These are phyloP conservation scores for Pichia exigua DNA, from an alignment of 805 yeast species.

Conservation along the genomic window DNA sequence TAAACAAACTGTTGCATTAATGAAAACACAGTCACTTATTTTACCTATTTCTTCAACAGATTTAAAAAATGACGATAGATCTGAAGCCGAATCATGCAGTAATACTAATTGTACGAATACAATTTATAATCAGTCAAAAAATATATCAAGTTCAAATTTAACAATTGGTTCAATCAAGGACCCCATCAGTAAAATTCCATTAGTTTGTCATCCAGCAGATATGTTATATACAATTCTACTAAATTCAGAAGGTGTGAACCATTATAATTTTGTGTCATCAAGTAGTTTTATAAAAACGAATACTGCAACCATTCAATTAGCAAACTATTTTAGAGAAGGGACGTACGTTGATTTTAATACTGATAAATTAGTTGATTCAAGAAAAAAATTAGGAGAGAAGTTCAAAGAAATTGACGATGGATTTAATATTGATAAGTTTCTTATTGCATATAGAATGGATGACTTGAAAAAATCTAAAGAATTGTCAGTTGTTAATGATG, in stretches of 20 bases:
- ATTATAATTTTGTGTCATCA: conserved; percentile 16
- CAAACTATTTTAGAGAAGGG: conserved; percentile 20
- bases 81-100: neutral
- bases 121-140: neutral
- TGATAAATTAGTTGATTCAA: conserved; percentile 1
- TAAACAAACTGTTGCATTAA: neutral
- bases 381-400: conserved; percentile 9
- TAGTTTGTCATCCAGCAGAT: conserved; percentile 17
- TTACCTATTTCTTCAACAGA: neutral
- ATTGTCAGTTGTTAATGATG: conserved; percentile 4
- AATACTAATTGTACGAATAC: neutral
- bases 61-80: neutral
- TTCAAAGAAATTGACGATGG: conserved; percentile 15
- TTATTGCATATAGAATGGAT: neutral
- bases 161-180: neutral
- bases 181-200: conserved; percentile 8
- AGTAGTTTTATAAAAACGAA: conserved; percentile 12
- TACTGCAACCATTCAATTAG: conserved; percentile 16
- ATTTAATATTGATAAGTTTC: conserved; percentile 6
- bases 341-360: conserved; percentile 4
- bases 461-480: neutral
- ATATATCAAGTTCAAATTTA: neutral
- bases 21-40: neutral
- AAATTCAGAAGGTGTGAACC: conserved; percentile 11
- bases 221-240: conserved; percentile 16